phyloP scores from a whole-genome alignment of 2,329 filamentous ascomycete species.

The Chaetomium globosum region DNA sequence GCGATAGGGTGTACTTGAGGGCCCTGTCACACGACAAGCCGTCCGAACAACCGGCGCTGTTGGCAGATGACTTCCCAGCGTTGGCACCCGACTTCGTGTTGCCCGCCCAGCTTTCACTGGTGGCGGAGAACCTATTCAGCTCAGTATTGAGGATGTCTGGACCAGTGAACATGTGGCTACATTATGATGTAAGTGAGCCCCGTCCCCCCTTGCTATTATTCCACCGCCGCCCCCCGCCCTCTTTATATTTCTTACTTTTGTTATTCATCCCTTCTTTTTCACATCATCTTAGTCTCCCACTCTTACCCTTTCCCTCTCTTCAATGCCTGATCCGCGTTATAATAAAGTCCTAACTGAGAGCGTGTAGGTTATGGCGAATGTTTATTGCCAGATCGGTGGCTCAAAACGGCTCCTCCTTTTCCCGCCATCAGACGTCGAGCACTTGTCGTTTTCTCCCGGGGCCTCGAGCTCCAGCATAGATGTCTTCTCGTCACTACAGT shows the following conservation, averaged over 20 bases:
- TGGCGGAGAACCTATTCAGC: conserved; percentile 69
- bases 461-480: conserved; percentile 79
- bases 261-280: background rate
- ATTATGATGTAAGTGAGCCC: conserved; percentile 69
- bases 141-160: conserved; percentile 80
- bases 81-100: conserved; percentile 71
- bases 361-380: conserved; percentile 76
- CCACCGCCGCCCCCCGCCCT: background rate
- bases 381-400: conserved; percentile 78
- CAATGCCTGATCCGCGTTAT: background rate
- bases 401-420: conserved; percentile 75
- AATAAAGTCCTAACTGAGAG: conserved; percentile 9
- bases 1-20: conserved; percentile 73
- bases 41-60: conserved; percentile 67
- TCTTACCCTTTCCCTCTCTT: no score
- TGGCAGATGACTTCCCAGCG: conserved; percentile 70
- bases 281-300: no score
- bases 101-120: conserved; percentile 61
- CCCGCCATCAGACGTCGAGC: conserved; percentile 72
- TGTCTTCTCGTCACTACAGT: conserved; percentile 59
- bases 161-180: conserved; percentile 82
- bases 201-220: background rate
- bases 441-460: conserved; percentile 72
- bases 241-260: background rate
- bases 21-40: conserved; percentile 72